These are phyloP conservation scores for Euphorbia lathyris DNA, from an alignment of 345 rosid species.

Conservation along the genomic window DNA sequence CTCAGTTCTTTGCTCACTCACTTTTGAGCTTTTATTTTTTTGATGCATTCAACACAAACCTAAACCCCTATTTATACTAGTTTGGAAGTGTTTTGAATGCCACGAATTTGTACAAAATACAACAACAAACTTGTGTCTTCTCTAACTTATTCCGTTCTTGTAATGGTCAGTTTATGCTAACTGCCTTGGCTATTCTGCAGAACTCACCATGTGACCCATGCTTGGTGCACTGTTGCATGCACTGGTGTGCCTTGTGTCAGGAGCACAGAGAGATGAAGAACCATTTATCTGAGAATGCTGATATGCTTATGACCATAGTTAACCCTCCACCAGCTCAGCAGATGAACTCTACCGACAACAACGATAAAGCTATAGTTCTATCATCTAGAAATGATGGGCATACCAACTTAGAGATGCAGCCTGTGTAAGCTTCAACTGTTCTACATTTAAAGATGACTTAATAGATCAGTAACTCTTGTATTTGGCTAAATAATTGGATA, in stretches of 20 bases:
- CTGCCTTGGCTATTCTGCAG: conserved; percentile 31
- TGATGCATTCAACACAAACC: too few relatives aligned
- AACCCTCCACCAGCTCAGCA: conserved; percentile 77
- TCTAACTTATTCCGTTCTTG: neutral
- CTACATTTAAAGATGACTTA: neutral
- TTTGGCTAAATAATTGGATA: too few relatives aligned
- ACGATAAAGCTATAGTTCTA: conserved; percentile 12
- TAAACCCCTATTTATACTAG: too few relatives aligned
- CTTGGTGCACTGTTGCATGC: conserved; percentile 78
- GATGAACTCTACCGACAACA: conserved; percentile 48
- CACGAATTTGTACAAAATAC: too few relatives aligned
- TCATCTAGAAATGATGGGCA: conserved; percentile 39
- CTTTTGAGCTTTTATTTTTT: too few relatives aligned
- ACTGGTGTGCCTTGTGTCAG: conserved; percentile 92
- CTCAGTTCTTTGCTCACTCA: too few relatives aligned
- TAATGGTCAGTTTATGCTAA: neutral
- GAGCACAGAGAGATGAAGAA: conserved; percentile 91
- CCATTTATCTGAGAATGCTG: conserved; percentile 55
- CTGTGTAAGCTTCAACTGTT: conserved; percentile 32
- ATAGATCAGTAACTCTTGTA: too few relatives aligned
- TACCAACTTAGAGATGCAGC: conserved; percentile 48
- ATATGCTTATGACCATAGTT: conserved; percentile 40
- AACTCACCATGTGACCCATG: conserved; percentile 82
- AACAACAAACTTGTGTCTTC: neutral
- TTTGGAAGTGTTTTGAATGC: too few relatives aligned